Evolutionary conservation across 1,284 basidiomycete genomes (phyloP), one percentile per base, ranked within the genome.

Genomic region (Fomitopsis palustris): DNA sequence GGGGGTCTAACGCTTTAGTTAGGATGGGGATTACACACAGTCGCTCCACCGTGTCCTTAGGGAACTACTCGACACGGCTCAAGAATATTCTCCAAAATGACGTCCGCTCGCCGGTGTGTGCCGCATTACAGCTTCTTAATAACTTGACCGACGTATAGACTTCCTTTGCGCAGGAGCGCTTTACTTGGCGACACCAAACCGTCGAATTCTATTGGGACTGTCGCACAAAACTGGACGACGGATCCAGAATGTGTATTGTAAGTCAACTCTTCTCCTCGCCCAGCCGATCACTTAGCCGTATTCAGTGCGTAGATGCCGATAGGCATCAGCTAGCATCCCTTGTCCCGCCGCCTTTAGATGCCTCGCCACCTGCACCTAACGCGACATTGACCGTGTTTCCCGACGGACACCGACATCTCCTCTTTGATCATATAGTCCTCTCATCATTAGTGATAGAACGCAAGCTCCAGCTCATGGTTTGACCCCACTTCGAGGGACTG

Each of bases 221-320:
- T 57, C 73, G 77, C 0, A 70, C 70, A 0, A 74, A 69, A 2
- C 69, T 78, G 0, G 76, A 78, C 39, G 77, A 81, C 55, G 79
- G 79, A 6, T 78, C 76, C 0, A 75, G 77, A 0, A 72, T 78
- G 72, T 80, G 78, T 63, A 74, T 79, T 49, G 76, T 77, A 58
- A 55, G 74, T 71, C 29, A 5, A 2, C 41, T 7, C n/a, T 33
- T 53, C 27, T 27, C 57, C 39, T 35, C 53, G 2, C 16, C 12
- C 31, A 25, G n/a, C 37, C n/a, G 3, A 27, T 16, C 19, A 7
- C 10, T 27, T 31, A 14, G 17, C n/a, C 14, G 43, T 16, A 14
- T 27, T 29, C 61, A 74, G 76, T 78, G 77, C 59, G 71, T 63
- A 14, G 69, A 72, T 55, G 27, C 63, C 6, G 64, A 69, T 25